phyloP scores from a whole-genome alignment of 2,329 filamentous ascomycete species.

The Lecanosticta acicola region DNA sequence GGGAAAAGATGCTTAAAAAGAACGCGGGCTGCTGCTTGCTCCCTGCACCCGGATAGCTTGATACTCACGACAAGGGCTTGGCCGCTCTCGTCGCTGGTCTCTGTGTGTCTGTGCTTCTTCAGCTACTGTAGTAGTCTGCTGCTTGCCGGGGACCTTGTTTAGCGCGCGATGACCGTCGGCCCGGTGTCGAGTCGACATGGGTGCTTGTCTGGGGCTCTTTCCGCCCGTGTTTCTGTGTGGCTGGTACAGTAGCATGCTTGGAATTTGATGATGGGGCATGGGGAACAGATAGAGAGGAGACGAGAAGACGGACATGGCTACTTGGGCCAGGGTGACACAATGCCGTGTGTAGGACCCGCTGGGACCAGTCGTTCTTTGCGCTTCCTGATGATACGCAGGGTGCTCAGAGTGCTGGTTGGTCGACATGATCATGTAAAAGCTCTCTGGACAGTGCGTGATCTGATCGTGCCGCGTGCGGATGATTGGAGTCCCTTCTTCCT shows the following conservation, averaged over 20 bases:
- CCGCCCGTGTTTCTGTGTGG: neutral
- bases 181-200: neutral
- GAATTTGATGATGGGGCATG: neutral
- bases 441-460: slow-evolving; percentile 9
- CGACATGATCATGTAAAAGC: neutral
- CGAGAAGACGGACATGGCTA: neutral
- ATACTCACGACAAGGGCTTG: too few species aligned
- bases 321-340: neutral
- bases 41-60: too few species aligned
- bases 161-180: neutral
- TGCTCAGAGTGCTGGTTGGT: neutral
- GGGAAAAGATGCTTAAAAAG: neutral
- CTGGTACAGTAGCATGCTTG: neutral
- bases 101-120: too few species aligned
- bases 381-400: too few species aligned
- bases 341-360: neutral
- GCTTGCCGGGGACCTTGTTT: neutral
- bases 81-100: too few species aligned
- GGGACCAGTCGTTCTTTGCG: neutral
- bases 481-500: too few species aligned
- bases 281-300: neutral
- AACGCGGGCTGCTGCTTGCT: neutral
- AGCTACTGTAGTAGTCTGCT: too few species aligned
- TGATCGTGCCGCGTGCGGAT: slow-evolving; percentile 8
- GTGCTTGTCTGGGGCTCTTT: neutral